Base-by-base conservation (phyloP, 2,329 filamentous ascomycete genomes). In the Verticillium isaacii region DNA sequence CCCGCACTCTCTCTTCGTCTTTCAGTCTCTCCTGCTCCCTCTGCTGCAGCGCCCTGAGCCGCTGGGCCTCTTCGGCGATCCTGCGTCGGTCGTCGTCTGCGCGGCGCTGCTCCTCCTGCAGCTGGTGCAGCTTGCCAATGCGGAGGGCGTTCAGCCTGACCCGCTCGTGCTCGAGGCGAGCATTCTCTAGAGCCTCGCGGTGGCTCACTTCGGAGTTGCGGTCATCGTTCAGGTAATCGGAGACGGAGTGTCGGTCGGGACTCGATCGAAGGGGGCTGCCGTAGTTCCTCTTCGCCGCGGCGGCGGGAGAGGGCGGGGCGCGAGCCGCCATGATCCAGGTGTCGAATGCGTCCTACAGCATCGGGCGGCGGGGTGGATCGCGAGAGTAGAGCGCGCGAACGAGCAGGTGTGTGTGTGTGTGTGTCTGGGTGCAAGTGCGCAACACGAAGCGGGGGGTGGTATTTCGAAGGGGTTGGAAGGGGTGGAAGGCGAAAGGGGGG, bases 141-240 rank as follows among this genome's bases (percentile, higher is more conserved):
- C 77, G 75, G 39, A 84, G 71, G 8, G 83, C 83, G 34, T 75
- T 74, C 60, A 81, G 75, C 32, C 82, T 81, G 12, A 94, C 83
- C 32, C 84, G 81, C 41, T 90, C 84, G 71, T 93, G 90, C 69
- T 89, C 84, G 15, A 80, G 80, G 57, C 85, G 85, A 4, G 89
- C 89, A 56, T 84, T 83, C 56, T 84, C 84, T 17, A 94, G 82
- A 15, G 89, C 89, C 67, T 87, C 83, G 62, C 83, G 81, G 70
- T 92, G 89, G 61, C 79, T 80, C 58, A 83, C 78, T 69, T 88
- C 87, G 37, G 83, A 84, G 65, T 90, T 87, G 39, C 84, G 82
- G 36, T 85, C 81, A 59, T 86, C 83, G 50, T 79, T 78, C 62
- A 92, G 87, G 32, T 91, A 82, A 29, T 79, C 82, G 25, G 86